A percentile compares a stretch with the other conserved stretches of the same genome.
These are phyloP conservation scores for Fusarium sp. DNA, from an alignment of 2,329 filamentous ascomycete genomes.

Conservation along the genomic window DNA sequence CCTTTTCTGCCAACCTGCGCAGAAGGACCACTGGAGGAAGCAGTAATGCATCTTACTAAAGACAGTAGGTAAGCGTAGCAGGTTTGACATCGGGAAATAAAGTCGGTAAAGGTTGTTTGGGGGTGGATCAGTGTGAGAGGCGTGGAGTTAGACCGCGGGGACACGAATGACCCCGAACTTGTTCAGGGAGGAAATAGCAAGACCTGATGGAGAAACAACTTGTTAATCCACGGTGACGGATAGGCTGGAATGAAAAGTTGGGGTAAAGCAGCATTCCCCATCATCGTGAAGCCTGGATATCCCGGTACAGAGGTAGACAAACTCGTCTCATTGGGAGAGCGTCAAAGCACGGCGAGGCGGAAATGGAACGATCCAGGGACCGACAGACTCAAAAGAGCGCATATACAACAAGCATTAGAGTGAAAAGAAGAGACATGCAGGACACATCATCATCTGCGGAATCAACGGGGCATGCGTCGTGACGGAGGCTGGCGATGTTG, in stretches of 20 bases:
- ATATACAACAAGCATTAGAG: neutral
- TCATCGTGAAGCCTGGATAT: neutral
- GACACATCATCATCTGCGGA: neutral
- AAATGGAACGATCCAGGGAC: neutral
- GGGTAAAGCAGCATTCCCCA: neutral
- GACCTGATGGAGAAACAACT: neutral
- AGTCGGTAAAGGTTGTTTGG: slow-evolving; percentile 2
- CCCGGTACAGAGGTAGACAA: neutral
- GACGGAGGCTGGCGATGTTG: slow-evolving; percentile 1
- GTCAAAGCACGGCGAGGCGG: neutral
- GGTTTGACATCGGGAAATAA: neutral
- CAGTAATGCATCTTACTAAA: neutral
- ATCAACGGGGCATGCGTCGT: neutral
- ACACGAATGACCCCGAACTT: neutral
- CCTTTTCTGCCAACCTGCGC: neutral
- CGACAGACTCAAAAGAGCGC: neutral
- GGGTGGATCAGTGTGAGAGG: neutral
- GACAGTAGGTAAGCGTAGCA: neutral
- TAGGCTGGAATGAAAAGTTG: neutral
- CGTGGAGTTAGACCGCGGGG: neutral
- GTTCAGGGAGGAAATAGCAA: neutral
- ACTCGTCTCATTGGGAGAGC: neutral
- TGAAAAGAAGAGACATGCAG: neutral
- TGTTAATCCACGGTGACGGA: neutral
- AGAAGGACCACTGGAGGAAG: neutral